These are phyloP conservation scores for Psilocybe subaeruginosa DNA, from an alignment of 768 basidiomycete genomes.

Conservation along the genomic window DNA sequence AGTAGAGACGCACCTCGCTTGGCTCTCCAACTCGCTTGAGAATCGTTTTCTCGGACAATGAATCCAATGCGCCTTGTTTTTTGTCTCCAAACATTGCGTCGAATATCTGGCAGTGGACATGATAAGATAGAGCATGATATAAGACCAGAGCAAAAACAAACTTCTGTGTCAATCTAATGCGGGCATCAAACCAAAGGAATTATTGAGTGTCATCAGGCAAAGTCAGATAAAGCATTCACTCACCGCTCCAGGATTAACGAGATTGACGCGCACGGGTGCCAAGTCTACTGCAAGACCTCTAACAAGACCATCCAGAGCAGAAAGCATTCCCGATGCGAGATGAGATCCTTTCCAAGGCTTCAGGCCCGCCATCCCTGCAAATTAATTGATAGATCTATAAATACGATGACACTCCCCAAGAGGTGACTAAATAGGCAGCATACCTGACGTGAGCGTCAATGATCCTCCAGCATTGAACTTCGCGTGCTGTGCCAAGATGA, in stretches of 20 bases:
- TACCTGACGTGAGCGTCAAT: not conserved
- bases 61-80: not conserved
- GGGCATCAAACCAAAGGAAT: not conserved
- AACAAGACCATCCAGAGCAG: not conserved
- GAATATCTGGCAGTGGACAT: not conserved
- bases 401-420: too few relatives aligned
- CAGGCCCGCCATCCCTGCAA: not conserved
- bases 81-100: not conserved
- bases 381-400: too few relatives aligned
- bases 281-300: not conserved
- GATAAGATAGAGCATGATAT: too few relatives aligned
- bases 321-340: not conserved
- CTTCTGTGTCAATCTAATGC: not conserved
- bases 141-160: not conserved
- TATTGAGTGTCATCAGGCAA: not conserved
- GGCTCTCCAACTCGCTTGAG: not conserved
- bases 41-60: not conserved
- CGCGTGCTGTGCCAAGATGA: not conserved
- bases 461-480: not conserved
- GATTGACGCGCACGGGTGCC: not conserved
- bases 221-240: not conserved
- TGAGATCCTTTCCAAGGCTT: not conserved
- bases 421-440: not conserved
- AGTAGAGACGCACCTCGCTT: not conserved
- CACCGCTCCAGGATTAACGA: not conserved